Evolutionary conservation across 345 rosid genomes (phyloP).

Genomic region (Gossypium australe): DNA sequence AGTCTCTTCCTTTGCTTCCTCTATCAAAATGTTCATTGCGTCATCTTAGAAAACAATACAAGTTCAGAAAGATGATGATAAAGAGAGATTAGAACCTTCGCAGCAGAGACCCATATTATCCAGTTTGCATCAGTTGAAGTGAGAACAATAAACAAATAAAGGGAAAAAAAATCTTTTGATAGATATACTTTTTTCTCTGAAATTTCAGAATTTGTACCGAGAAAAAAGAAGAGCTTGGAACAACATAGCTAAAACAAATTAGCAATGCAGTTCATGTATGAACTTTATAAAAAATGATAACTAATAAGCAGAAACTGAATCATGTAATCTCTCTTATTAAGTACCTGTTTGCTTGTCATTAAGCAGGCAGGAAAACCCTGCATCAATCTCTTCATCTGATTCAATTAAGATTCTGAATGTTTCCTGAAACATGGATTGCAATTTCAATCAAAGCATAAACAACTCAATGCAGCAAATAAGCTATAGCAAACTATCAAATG

Average conservation of each 20-base stretch:
- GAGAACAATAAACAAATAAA: neutral
- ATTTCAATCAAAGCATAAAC: neutral
- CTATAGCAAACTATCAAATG: neutral
- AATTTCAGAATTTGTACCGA: neutral
- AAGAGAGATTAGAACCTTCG: neutral
- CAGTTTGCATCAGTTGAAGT: conserved; percentile 3
- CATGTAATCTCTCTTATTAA: neutral
- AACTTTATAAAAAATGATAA: neutral
- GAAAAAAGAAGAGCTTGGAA: neutral
- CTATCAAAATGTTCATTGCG: conserved; percentile 27
- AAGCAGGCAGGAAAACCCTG: conserved; percentile 69
- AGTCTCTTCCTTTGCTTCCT: conserved; percentile 59
- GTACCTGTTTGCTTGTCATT: conserved; percentile 54
- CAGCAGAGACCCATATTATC: too few species aligned
- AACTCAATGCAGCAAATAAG: conserved; percentile 6
- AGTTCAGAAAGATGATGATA: neutral
- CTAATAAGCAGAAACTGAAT: neutral
- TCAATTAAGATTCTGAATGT: conserved; percentile 39
- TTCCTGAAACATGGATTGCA: conserved; percentile 34
- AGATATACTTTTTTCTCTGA: neutral
- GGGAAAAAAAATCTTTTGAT: neutral
- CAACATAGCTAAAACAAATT: neutral
- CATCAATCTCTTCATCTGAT: conserved; percentile 78
- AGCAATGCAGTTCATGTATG: neutral
- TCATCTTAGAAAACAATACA: conserved; percentile 10